phyloP scores from a whole-genome alignment of 768 basidiomycete genomes.

The Lyophyllum shimeji region DNA sequence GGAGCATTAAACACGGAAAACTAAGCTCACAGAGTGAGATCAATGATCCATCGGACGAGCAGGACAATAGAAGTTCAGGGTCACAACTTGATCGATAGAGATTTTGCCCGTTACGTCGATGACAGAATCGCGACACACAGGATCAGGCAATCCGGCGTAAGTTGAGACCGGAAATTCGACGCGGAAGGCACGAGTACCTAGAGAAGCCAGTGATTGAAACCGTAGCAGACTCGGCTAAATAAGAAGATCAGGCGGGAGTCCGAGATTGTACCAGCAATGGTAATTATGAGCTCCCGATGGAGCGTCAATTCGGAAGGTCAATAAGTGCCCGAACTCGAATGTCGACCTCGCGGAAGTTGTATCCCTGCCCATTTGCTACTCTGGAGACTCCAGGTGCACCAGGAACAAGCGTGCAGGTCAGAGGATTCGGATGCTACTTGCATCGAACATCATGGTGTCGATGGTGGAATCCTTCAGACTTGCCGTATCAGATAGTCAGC shows the following conservation, averaged over 20 bases:
- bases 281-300: no score
- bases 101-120: constrained; percentile 19
- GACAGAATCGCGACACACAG: constrained; percentile 14
- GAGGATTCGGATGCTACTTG: not conserved
- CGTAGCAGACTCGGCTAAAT: constrained; percentile 7
- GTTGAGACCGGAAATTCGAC: not conserved
- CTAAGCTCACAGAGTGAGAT: constrained; percentile 3
- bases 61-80: constrained; percentile 12
- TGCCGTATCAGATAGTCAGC: no score
- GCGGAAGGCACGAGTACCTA: constrained; percentile 11
- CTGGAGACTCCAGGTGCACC: no score
- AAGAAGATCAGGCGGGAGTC: no score
- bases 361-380: no score
- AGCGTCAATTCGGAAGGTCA: no score
- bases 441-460: no score
- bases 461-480: no score
- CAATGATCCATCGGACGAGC: not conserved
- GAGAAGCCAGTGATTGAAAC: constrained; percentile 13
- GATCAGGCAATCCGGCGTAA: constrained; percentile 13
- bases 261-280: no score
- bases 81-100: constrained; percentile 19
- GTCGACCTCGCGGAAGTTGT: no score
- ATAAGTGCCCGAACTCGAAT: no score
- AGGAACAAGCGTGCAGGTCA: no score
- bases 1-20: constrained; percentile 1